Evolutionary conservation across 805 yeast species (phyloP).

Genomic region (Candida pini): DNA sequence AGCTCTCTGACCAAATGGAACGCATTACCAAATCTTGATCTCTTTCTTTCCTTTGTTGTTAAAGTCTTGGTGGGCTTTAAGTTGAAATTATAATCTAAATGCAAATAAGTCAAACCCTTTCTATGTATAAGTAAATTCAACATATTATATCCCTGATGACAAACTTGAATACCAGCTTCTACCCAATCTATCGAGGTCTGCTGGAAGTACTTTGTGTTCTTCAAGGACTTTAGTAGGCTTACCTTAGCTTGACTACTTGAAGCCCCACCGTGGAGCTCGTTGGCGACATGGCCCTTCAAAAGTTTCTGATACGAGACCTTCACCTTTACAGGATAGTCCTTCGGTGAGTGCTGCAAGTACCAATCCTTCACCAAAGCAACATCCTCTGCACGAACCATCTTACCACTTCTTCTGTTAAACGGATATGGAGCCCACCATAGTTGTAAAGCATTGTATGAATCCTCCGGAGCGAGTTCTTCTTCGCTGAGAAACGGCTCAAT

Average conservation of each 20-base stretch:
- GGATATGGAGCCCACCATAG: slow-evolving; percentile 85
- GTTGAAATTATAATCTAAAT: slow-evolving; percentile 92
- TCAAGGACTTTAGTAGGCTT: slow-evolving; percentile 58
- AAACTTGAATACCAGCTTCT: slow-evolving; percentile 93
- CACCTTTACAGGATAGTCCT: slow-evolving; percentile 64
- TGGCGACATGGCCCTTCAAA: slow-evolving; percentile 68
- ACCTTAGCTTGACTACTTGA: slow-evolving; percentile 42
- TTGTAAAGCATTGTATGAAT: slow-evolving; percentile 51
- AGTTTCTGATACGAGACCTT: slow-evolving; percentile 85
- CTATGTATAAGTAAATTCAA: slow-evolving; percentile 82
- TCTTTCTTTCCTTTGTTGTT: slow-evolving; percentile 93
- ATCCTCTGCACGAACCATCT: slow-evolving; percentile 78
- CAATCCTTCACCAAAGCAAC: slow-evolving; percentile 78
- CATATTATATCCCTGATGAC: slow-evolving; percentile 93
- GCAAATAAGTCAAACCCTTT: slow-evolving; percentile 86
- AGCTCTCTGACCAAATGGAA: slow-evolving; percentile 92
- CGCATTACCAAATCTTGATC: slow-evolving; percentile 93
- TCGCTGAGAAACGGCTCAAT: slow-evolving; percentile 50
- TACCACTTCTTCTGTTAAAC: slow-evolving; percentile 69
- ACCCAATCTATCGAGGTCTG: slow-evolving; percentile 96
- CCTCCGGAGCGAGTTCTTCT: slow-evolving; percentile 39
- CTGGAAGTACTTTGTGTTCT: slow-evolving; percentile 82
- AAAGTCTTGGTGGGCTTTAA: slow-evolving; percentile 93
- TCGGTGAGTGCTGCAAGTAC: slow-evolving; percentile 64
- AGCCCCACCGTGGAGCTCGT: slow-evolving; percentile 53